phyloP scores from a whole-genome alignment of 106 monocot species.

The Dioscorea zingiberensis region DNA sequence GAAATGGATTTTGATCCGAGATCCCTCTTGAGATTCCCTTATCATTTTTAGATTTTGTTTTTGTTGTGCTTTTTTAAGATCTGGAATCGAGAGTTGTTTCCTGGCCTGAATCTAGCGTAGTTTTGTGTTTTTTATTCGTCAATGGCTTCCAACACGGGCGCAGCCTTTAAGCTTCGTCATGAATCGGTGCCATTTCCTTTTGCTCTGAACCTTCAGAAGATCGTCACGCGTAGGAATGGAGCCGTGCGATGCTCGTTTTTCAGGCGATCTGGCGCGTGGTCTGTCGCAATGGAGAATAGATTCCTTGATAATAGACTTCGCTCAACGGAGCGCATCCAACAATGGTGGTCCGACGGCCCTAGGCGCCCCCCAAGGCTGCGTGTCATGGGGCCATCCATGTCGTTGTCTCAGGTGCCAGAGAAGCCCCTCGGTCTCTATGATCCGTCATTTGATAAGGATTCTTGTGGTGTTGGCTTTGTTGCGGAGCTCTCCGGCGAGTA shows the following conservation, averaged over 20 bases:
- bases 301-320: constrained; percentile 45
- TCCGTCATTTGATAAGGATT: constrained; percentile 84
- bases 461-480: constrained; percentile 95
- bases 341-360: constrained; percentile 54
- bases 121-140: too few species aligned
- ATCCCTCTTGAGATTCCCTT: too few species aligned
- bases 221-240: constrained; percentile 8
- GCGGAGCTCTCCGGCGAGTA: constrained; percentile 85
- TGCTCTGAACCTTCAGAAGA: constrained; percentile 7
- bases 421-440: constrained; percentile 93
- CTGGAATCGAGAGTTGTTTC: too few species aligned
- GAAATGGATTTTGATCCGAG: too few species aligned
- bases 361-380: constrained; percentile 35
- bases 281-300: constrained; percentile 27
- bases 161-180: constrained; percentile 31
- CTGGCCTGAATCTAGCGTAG: too few species aligned
- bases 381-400: constrained; percentile 42
- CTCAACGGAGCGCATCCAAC: constrained; percentile 32
- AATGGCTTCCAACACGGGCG: constrained; percentile 55
- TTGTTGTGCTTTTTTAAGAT: too few species aligned
- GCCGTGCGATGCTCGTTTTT: constrained; percentile 20
- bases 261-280: constrained; percentile 8
- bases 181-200: constrained; percentile 25
- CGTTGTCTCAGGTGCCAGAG: constrained; percentile 86
- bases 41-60: too few species aligned